Percentiles rank a stretch among this genome's conserved stretches.
Conservation (phyloP, 768 basidiomycete genomes). For the Leccinum longicurvipes region DNA sequence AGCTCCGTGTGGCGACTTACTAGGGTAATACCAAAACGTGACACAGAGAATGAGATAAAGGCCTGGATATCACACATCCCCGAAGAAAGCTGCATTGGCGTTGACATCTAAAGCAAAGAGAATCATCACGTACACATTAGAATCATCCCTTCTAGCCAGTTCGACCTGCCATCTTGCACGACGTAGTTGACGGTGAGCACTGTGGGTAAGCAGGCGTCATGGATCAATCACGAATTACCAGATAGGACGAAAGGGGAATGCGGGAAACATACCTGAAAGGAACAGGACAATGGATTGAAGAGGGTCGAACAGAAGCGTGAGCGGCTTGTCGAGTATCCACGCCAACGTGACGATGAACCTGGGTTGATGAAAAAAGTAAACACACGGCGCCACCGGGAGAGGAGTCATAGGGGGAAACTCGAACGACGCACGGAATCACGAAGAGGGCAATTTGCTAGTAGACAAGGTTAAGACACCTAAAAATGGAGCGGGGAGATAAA, state of each 20-base stretch:
- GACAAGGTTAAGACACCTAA: not conserved
- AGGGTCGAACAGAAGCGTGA: conserved; percentile 83
- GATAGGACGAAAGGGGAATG: not conserved
- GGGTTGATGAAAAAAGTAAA: conserved; percentile 11
- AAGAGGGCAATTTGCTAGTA: conserved; percentile 69
- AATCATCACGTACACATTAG: conserved; percentile 52
- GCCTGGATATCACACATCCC: conserved; percentile 31
- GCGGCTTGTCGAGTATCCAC: conserved; percentile 78
- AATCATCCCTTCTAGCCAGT: conserved; percentile 89
- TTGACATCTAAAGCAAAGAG: too few relatives aligned
- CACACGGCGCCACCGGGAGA: not conserved
- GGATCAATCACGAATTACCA: not conserved
- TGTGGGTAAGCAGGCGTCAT: conserved; percentile 18
- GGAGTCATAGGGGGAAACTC: not conserved
- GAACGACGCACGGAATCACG: conserved; percentile 51
- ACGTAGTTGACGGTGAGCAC: conserved; percentile 84
- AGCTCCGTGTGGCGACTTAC: conserved; percentile 21
- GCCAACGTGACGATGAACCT: conserved; percentile 74
- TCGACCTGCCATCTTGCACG: conserved; percentile 82
- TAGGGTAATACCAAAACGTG: conserved; percentile 53
- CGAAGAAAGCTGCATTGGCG: not conserved
- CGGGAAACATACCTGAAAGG: conserved; percentile 21
- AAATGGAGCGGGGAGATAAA: not conserved
- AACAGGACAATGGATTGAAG: conserved; percentile 56
- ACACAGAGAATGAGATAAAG: conserved; percentile 57